A percentile compares a stretch with the other conserved stretches of the same genome.
phyloP scores from a whole-genome alignment of 331 rosid genomes.

The Malus hybrid region DNA sequence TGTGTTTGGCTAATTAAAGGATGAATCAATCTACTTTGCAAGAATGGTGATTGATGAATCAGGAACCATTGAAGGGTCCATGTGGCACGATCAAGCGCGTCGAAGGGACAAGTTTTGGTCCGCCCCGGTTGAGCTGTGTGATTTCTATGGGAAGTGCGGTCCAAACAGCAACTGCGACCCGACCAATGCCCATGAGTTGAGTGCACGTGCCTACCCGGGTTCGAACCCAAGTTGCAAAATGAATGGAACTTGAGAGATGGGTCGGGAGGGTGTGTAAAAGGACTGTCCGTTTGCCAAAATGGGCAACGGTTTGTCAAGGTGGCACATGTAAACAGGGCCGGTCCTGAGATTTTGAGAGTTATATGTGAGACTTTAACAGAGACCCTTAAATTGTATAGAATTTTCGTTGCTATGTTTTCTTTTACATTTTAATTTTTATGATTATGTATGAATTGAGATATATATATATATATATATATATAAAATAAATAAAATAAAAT shows the following conservation, averaged over 20 bases:
- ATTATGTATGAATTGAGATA: no score
- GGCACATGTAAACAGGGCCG: constrained; percentile 8
- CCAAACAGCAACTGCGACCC: constrained; percentile 45
- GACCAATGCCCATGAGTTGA: background rate
- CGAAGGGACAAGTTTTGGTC: constrained; percentile 31
- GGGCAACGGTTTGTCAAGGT: constrained; percentile 46
- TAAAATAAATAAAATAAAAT: no score
- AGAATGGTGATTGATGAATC: constrained; percentile 13
- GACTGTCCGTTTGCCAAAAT: constrained; percentile 14
- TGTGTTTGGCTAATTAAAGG: background rate
- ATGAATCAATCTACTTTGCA: background rate
- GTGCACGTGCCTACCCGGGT: constrained; percentile 59
- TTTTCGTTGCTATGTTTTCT: no score
- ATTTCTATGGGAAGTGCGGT: constrained; percentile 37
- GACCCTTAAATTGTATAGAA: no score
- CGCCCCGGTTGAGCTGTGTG: constrained; percentile 23
- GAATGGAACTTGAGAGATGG: constrained; percentile 8
- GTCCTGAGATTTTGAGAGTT: no score
- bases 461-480: no score
- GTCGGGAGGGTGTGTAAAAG: constrained; percentile 35
- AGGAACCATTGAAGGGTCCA: constrained; percentile 12
- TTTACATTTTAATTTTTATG: no score
- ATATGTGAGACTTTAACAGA: no score
- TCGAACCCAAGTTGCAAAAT: constrained; percentile 29
- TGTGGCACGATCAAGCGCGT: constrained; percentile 23